phyloP scores from a whole-genome alignment of 345 rosid genomes.

The Cardamine chenopodiifolia region DNA sequence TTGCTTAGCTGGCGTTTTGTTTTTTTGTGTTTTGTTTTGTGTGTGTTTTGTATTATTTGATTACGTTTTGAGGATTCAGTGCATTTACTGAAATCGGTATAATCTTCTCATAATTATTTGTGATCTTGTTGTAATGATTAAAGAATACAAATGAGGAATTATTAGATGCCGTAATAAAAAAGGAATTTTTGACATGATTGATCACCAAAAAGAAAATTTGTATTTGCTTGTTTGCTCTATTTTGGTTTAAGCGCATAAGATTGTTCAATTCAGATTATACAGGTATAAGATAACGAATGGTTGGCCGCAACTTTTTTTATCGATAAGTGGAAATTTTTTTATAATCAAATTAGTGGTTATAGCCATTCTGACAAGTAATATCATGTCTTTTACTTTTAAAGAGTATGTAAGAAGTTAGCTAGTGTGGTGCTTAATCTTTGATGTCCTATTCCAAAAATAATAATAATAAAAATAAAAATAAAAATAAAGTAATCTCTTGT shows the following conservation, averaged over 20 bases:
- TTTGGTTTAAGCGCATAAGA: neutral
- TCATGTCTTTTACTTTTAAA: neutral
- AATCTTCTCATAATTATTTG: slow-evolving; percentile 21
- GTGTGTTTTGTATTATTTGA: neutral
- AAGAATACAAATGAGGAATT: slow-evolving; percentile 6
- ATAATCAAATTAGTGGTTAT: too few species aligned
- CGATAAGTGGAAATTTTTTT: too few species aligned
- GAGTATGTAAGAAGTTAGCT: neutral
- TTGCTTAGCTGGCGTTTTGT: slow-evolving; percentile 16
- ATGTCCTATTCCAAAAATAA: too few species aligned
- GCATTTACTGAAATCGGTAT: slow-evolving; percentile 31
- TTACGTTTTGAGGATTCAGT: slow-evolving; percentile 11
- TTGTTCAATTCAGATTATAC: too few species aligned
- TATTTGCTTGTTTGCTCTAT: neutral
- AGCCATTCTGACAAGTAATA: too few species aligned
- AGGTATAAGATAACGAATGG: too few species aligned
- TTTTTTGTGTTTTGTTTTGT: neutral
- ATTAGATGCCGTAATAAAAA: neutral
- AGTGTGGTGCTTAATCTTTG: neutral
- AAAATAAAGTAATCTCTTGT: too few species aligned
- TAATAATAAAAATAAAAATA: too few species aligned
- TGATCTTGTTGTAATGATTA: neutral
- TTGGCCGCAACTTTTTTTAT: too few species aligned
- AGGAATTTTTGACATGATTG: neutral
- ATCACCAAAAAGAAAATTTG: neutral